Evolutionary conservation across 2,329 filamentous ascomycete genomes (phyloP), one percentile per base, ranked within the genome.

Genomic region (Calycina marina): DNA sequence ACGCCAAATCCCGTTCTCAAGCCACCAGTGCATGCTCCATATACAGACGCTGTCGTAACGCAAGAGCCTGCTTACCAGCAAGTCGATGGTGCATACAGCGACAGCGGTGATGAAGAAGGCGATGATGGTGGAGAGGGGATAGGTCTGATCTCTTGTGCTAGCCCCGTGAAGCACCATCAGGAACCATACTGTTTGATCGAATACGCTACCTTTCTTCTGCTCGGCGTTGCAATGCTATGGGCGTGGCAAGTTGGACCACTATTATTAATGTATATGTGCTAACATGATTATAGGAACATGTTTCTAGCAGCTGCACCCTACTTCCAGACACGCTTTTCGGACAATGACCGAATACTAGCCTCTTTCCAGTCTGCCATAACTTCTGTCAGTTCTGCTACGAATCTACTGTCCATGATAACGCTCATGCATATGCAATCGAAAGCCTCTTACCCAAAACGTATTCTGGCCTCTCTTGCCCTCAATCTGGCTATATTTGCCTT

Each of bases 181-280:
- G 58, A 61, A 20, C 63, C 64, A 12, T 93, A 93, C 59, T 93
- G 84, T 40, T 85, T 80, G 74, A 51, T 82, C 20, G 82, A 92
- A 54, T 98, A 96, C 57, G 61, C 59, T 46, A 77, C 93, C 51
- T 96, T 96, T 56, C 63, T 79, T 35, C 60, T 93, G 31, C 63
- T 96, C 15, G 90, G 90, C 31, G 67, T 93, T 35, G 82, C 86
- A 32, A 96, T 96, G 90, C 67, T 96, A 27, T 96, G 88, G 88
- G 85, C 88, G 34, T 96, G 88, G 88, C 92, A 69, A 45, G 70
- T 13, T 48, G 30, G 14, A 25, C n/a, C 4, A 32, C 27, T 12
- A 40, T 46, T 29, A 14, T n/a, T 4, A 5, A 6, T 29, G 22
- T 9, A 16, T 11, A 15, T 29, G 29, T 13, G 39, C 43, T 30